Conservation (phyloP, 371 early-diverging fungal genomes). For the Mortierella sp. region DNA sequence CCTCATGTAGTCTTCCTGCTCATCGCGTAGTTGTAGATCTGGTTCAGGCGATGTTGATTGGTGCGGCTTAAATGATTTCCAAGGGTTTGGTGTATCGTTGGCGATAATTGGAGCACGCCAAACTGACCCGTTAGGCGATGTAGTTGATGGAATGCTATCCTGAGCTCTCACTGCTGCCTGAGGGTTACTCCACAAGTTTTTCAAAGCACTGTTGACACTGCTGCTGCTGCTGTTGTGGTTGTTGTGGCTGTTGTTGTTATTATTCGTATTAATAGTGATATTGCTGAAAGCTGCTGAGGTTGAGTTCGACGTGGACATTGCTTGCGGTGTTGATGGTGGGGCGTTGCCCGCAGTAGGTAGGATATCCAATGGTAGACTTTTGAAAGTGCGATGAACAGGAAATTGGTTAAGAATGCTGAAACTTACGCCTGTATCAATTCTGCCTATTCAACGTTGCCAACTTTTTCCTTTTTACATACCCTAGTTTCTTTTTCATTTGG, state of each 20-base stretch:
- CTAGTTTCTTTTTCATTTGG: constrained; percentile 49
- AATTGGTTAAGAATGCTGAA: background rate
- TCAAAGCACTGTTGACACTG: background rate
- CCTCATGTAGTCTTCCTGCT: constrained; percentile 13
- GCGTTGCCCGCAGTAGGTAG: background rate
- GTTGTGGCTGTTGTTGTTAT: background rate
- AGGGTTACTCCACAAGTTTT: constrained; percentile 23
- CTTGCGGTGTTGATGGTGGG: background rate
- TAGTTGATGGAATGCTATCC: constrained; percentile 27
- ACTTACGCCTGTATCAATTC: no score
- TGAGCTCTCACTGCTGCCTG: constrained; percentile 31
- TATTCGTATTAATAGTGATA: background rate
- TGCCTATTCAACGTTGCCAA: background rate
- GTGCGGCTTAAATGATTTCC: constrained; percentile 18
- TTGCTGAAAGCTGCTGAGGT: background rate
- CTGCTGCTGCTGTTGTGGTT: background rate
- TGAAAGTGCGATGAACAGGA: background rate
- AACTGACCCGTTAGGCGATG: background rate
- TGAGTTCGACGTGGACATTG: background rate
- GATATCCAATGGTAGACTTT: constrained; percentile 18
- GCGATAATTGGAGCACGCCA: background rate
- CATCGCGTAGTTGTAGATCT: background rate
- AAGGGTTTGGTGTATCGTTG: constrained; percentile 11
- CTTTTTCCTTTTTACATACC: constrained; percentile 15
- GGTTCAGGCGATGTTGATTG: constrained; percentile 17